Percentiles rank a stretch among this genome's conserved stretches.
phyloP scores from a whole-genome alignment of 352 stramenopile species.

The Pythium folliculosum region DNA sequence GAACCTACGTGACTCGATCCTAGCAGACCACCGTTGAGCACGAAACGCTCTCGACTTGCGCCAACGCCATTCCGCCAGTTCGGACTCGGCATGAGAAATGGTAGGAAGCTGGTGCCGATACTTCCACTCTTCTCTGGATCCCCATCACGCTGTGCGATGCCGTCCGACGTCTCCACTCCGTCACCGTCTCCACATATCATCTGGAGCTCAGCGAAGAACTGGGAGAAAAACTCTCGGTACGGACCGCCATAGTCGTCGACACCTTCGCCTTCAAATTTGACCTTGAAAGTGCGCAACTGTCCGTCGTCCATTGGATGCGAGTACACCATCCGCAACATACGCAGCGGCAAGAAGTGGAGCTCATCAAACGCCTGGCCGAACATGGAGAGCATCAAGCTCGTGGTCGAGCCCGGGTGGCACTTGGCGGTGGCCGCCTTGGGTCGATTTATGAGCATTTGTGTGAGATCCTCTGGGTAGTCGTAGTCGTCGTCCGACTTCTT shows the following conservation, averaged over 20 bases:
- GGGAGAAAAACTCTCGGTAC: conserved; percentile 93
- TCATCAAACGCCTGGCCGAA: conserved; percentile 88
- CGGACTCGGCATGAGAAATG: conserved; percentile 84
- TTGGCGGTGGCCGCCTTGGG: conserved; percentile 81
- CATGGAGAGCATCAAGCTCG: conserved; percentile 71
- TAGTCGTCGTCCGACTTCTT: conserved; percentile 91
- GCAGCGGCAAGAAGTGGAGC: conserved; percentile 80
- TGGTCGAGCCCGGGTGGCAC: conserved; percentile 62
- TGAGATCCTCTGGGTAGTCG: conserved; percentile 90
- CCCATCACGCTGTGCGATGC: too few relatives aligned
- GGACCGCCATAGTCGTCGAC: conserved; percentile 94
- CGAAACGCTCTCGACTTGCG: conserved; percentile 81
- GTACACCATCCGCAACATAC: conserved; percentile 86
- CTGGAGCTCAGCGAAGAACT: conserved; percentile 77
- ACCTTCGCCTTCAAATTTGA: conserved; percentile 94
- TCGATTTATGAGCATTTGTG: conserved; percentile 83
- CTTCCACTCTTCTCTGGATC: conserved; percentile 7
- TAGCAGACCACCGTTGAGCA: conserved; percentile 60
- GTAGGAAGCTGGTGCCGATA: conserved; percentile 58
- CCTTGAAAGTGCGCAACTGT: conserved; percentile 90
- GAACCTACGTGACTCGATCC: conserved; percentile 6
- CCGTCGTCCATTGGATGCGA: conserved; percentile 93
- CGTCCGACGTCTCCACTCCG: background rate
- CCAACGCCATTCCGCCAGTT: conserved; percentile 86
- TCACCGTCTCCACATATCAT: conserved; percentile 35